Conservation (phyloP, 768 basidiomycete species). For the Psilocybe cubensis region DNA sequence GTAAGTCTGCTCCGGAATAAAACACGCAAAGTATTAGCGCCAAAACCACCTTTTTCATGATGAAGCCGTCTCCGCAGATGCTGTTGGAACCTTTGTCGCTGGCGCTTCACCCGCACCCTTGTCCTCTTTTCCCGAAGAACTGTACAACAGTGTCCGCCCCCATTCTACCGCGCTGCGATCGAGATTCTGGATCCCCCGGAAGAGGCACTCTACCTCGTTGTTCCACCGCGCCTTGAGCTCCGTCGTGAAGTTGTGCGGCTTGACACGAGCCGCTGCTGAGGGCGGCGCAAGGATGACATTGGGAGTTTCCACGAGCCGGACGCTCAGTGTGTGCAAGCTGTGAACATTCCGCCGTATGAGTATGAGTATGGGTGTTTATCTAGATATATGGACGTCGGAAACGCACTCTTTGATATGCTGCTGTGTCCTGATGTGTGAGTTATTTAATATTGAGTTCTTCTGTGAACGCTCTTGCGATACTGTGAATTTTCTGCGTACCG, state of each 20-base stretch:
- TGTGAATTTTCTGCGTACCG: constrained; percentile 44
- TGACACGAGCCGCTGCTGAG: constrained; percentile 57
- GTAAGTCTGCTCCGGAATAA: background rate
- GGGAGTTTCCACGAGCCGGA: constrained; percentile 54
- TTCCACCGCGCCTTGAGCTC: constrained; percentile 65
- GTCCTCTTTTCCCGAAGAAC: constrained; percentile 22
- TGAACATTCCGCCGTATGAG: no score
- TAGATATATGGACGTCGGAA: background rate
- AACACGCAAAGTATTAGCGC: background rate
- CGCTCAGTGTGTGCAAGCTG: constrained; percentile 49
- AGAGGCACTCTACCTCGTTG: constrained; percentile 50
- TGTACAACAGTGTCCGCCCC: constrained; percentile 51
- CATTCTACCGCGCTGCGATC: constrained; percentile 50
- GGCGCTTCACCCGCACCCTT: background rate
- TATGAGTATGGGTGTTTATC: background rate
- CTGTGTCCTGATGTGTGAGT: constrained; percentile 45
- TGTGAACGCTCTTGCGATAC: background rate
- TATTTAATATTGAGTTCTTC: background rate
- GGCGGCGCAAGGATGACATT: constrained; percentile 51
- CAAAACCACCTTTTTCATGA: background rate
- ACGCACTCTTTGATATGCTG: constrained; percentile 60
- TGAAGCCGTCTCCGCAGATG: constrained; percentile 1
- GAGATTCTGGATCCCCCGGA: constrained; percentile 45
- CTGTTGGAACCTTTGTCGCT: background rate
- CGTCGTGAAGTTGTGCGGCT: constrained; percentile 46